Base-by-base conservation (phyloP, 2,329 filamentous ascomycete species). In the Drechslera avenae region DNA sequence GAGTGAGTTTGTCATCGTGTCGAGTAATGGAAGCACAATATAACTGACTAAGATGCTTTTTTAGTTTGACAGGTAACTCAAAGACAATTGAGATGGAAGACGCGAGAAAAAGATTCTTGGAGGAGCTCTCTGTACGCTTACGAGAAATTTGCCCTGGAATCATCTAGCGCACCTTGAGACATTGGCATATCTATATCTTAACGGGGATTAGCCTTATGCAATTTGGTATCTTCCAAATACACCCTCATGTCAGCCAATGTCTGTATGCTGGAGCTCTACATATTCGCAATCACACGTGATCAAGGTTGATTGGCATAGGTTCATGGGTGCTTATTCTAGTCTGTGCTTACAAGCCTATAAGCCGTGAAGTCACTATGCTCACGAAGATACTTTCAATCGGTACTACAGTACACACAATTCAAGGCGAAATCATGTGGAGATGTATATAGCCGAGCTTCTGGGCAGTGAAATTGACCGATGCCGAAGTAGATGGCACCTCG, bases 1-100 rank as follows among this genome's bases (percentile, higher is more conserved):
- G 39, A 33, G 44, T 28, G 17, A 9, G 62, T 64, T 36, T 54
- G 13, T 7, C 10, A 16, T 14, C 7, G 12, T 33, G 1, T 3
- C 9, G 2, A 9, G 14, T 14, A 1, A 13, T 14, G n/a, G 10
- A 42, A 12, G 4, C 4, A 3, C 12, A 7, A 12, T 8, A 19
- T 9, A 8, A 6, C 28, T 42, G 13, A 42, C 26, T 31, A 4
- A 16, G 2, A 10, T 0, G 14, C 7, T 12, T 12, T 13, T 5
- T 33, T 19, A 42, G 39, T 12, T 33, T 42, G 12, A 42, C 39
- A 4, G 28, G 39, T 7, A 42, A 42, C 17, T 10, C 39, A 2
- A 42, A 42, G 18, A 23, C 28, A 2, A 13, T 12, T 2, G 39
- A 42, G 10, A 42, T 42, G 39, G 17, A 42, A 21, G 18, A 33